Percentiles rank a stretch among this genome's conserved stretches.
Evolutionary conservation across 2,329 filamentous ascomycete species (phyloP).

Genomic region (Nannizziopsis barbatae): DNA sequence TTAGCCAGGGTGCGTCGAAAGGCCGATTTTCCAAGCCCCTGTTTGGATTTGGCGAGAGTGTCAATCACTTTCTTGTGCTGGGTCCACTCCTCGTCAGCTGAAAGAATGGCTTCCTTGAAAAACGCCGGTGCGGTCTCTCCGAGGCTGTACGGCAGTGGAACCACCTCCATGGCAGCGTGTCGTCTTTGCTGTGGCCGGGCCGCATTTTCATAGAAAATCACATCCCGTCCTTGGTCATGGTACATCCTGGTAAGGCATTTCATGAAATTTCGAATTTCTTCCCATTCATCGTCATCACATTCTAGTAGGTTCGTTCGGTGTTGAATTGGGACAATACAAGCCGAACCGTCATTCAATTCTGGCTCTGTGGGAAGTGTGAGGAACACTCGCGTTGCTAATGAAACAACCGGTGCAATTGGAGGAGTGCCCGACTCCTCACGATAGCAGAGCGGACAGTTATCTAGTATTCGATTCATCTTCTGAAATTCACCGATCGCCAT

Average conservation of each 20-base stretch:
- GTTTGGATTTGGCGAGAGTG: constrained; percentile 49
- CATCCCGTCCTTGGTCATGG: constrained; percentile 80
- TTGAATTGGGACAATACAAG: constrained; percentile 77
- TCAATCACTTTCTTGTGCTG: constrained; percentile 94
- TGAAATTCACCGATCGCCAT: constrained; percentile 79
- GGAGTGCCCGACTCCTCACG: constrained; percentile 72
- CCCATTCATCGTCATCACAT: constrained; percentile 98
- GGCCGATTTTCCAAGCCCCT: constrained; percentile 63
- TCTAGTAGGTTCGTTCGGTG: constrained; percentile 87
- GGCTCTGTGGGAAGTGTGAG: constrained; percentile 83
- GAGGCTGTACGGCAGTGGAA: constrained; percentile 83
- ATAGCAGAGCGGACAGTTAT: constrained; percentile 80
- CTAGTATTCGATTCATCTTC: constrained; percentile 74
- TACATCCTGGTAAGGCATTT: constrained; percentile 91
- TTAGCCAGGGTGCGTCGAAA: constrained; percentile 77
- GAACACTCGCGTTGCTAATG: constrained; percentile 74
- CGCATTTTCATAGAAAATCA: constrained; percentile 97
- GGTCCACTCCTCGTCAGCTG: constrained; percentile 82
- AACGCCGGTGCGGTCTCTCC: constrained; percentile 87
- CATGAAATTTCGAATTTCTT: constrained; percentile 98
- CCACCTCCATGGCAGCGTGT: constrained; percentile 75
- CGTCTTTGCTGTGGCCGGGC: constrained; percentile 63
- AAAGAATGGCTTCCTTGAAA: constrained; percentile 86
- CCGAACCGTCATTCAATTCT: constrained; percentile 70
- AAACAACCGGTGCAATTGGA: constrained; percentile 73